Evolutionary conservation across 1,284 basidiomycete genomes (phyloP), one percentile per base, ranked within the genome.

Genomic region (Melampsora larici-populina): DNA sequence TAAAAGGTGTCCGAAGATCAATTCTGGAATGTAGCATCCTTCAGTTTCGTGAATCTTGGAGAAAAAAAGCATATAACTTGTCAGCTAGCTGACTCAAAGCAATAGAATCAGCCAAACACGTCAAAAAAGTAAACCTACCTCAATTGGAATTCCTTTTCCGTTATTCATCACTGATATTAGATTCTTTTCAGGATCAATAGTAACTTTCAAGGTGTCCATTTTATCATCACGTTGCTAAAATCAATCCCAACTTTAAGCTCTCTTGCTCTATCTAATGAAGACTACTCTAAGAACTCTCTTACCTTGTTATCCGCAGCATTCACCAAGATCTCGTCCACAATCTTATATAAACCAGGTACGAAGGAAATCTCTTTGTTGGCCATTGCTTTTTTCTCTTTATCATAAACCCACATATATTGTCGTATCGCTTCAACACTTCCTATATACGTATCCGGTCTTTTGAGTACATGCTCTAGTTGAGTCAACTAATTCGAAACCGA

Each of bases 261-360:
- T 43, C 40, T 43, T 43, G 5, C 40, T 13, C 40, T 60, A 7
- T 46, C 17, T 55, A 24, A 4, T 11, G 65, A 77, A 15, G 66
- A 33, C n/a, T 70, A 15, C 29, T 15, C 2, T 31, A 21, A n/a
- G 29, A 18, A 13, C 48, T 33, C 18, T 6, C 58, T 33, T 80
- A 92, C 96, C 90, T 99, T 99, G 86, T 99, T 97, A 84, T 99
- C 97, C 8, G 97, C 97, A 24, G 97, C 97, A 84, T 99, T 99
- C 81, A 99, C 97, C 7, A 99, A 87, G 82, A 99, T 99, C 86
- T 99, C 97, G 83, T 99, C 97, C 64, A 99, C 91, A 83, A 99
- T 99, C 87, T 99, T 99, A 89, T 97, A 97, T 85, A 99, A 97
- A 80, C 96, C 97, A 0, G 97, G 97, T 1, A 98, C 95, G 83